A percentile compares a stretch with the other conserved stretches of the same genome.
Evolutionary conservation across 2,329 filamentous ascomycete species (phyloP).

Genomic region (Dactylellina drechsleri): DNA sequence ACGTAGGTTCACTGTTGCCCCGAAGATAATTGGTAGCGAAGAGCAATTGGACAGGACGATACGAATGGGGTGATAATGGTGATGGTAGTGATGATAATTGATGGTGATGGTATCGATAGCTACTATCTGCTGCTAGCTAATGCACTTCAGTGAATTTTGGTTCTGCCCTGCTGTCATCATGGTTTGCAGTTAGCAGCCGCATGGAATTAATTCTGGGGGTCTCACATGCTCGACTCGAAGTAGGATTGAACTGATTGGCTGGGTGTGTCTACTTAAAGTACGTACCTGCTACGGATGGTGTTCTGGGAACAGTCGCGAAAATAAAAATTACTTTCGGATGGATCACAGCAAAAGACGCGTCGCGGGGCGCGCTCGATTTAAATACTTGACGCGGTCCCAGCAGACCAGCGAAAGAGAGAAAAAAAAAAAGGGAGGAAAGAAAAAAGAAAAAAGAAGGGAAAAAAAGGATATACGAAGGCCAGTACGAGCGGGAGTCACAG

Average conservation of each 20-base stretch:
- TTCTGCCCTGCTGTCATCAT: too few relatives aligned
- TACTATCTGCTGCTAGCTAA: not conserved
- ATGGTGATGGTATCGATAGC: not conserved
- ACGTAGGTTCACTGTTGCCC: too few relatives aligned
- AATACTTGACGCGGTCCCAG: constrained; percentile 23
- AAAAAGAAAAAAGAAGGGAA: constrained; percentile 10
- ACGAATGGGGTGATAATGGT: not conserved
- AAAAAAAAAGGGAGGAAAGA: constrained; percentile 1
- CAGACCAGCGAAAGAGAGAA: too few relatives aligned
- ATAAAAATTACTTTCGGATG: constrained; percentile 9
- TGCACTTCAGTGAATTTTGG: too few relatives aligned
- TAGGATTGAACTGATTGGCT: constrained; percentile 1
- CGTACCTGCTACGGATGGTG: not conserved
- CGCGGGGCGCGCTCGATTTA: constrained; percentile 30
- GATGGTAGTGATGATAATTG: not conserved
- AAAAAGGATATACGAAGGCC: not conserved
- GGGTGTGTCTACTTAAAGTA: not conserved
- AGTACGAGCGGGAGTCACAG: not conserved
- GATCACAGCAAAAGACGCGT: constrained; percentile 50
- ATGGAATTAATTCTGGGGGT: not conserved
- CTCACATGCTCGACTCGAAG: not conserved
- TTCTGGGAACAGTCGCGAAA: constrained; percentile 25
- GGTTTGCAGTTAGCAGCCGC: too few relatives aligned
- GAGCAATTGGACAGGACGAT: not conserved
- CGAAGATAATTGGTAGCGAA: constrained; percentile 3